A percentile compares a stretch with the other conserved stretches of the same genome.
These are phyloP conservation scores for Paradendryphiella salina DNA, from an alignment of 2,329 filamentous ascomycete species.

Conservation along the genomic window DNA sequence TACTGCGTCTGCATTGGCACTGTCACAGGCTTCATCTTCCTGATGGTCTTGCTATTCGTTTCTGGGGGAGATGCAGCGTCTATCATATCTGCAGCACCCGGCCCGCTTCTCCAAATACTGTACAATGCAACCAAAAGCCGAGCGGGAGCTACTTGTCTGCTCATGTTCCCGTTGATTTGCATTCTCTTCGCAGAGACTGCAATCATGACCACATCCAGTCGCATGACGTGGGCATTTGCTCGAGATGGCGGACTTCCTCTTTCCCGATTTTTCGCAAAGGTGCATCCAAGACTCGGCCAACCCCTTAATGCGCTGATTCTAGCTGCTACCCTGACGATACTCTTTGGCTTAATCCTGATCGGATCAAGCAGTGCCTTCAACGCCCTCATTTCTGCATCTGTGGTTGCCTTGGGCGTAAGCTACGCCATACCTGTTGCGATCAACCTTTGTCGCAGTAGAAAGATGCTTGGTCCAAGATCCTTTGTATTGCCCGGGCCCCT, in stretches of 20 bases:
- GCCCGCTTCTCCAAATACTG: conserved; percentile 65
- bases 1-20: conserved; percentile 66
- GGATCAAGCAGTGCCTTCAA: conserved; percentile 70
- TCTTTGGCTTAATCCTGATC: conserved; percentile 72
- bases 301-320: conserved; percentile 69
- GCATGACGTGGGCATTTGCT: conserved; percentile 70
- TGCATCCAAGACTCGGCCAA: conserved; percentile 64
- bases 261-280: conserved; percentile 62
- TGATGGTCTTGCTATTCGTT: conserved; percentile 66
- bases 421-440: conserved; percentile 75
- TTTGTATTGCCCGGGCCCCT: conserved; percentile 60
- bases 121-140: conserved; percentile 64
- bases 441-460: conserved; percentile 68
- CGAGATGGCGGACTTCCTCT: conserved; percentile 68
- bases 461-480: conserved; percentile 62
- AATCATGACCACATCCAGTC: conserved; percentile 67
- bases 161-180: conserved; percentile 69
- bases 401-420: conserved; percentile 71
- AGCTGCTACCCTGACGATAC: conserved; percentile 62
- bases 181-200: conserved; percentile 65
- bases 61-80: conserved; percentile 58
- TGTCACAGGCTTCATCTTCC: conserved; percentile 64
- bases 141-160: conserved; percentile 64
- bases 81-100: conserved; percentile 60
- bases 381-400: conserved; percentile 70